Evolutionary conservation across 768 basidiomycete genomes (phyloP).

Genomic region (Boletus edulis): DNA sequence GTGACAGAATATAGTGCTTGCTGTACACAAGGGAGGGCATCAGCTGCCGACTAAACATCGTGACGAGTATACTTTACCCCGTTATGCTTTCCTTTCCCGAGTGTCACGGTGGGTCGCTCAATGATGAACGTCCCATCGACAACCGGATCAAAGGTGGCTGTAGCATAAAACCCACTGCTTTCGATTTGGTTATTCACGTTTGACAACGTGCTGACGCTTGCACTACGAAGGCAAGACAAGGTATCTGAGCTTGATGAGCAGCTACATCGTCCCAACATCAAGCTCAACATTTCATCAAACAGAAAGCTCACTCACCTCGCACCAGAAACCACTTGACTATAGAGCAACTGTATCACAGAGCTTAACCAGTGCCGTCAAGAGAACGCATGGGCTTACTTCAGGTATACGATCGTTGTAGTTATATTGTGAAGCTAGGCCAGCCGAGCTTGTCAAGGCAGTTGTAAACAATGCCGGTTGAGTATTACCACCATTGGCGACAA

Average conservation of each 20-base stretch:
- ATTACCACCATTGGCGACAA: constrained; percentile 45
- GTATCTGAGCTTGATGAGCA: constrained; percentile 34
- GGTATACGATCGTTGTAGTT: constrained; percentile 38
- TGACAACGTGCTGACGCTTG: constrained; percentile 21
- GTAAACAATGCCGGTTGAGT: constrained; percentile 45
- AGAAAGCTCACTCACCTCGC: constrained; percentile 30
- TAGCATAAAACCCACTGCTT: constrained; percentile 26
- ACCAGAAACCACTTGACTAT: constrained; percentile 32
- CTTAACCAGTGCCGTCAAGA: neutral
- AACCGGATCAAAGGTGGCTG: constrained; percentile 33
- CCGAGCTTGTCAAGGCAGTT: constrained; percentile 45
- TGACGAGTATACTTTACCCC: constrained; percentile 26
- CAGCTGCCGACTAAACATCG: neutral
- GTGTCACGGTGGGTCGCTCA: constrained; percentile 31
- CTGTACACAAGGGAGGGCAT: constrained; percentile 9
- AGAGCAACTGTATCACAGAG: constrained; percentile 27
- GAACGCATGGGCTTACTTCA: constrained; percentile 10
- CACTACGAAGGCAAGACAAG: constrained; percentile 39
- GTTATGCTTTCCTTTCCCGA: constrained; percentile 28
- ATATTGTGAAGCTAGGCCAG: constrained; percentile 45
- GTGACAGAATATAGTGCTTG: constrained; percentile 35
- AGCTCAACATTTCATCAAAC: neutral
- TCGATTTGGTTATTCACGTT: constrained; percentile 28
- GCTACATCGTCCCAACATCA: constrained; percentile 17
- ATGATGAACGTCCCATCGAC: constrained; percentile 36